Evolutionary conservation across 305 asterid species (phyloP), one percentile per base, ranked within the genome.

Genomic region (Fraxinus nigra): DNA sequence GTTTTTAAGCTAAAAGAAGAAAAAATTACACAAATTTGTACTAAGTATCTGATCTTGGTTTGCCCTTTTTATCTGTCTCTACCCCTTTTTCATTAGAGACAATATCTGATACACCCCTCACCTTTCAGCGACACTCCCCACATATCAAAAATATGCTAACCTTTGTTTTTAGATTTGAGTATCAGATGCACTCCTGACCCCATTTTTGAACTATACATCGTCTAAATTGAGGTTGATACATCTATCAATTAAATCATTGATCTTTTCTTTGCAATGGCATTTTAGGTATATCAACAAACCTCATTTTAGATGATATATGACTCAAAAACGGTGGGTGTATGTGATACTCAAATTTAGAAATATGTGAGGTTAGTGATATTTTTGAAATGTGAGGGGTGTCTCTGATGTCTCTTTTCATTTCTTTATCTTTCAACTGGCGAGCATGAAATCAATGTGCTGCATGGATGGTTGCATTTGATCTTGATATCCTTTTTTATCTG

Each of bases 401-500:
- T 46, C 18, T 46, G 56, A 46, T 38, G 13, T 38, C 48, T 38
- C 3, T 1, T 54, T 5, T n/a, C 26, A 2, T 76, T 11, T 16
- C 0, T 35, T 75, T 28, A 8, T 28, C 63, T 78, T 4, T 26
- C 5, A 28, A 6, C 33, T 54, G 5, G 24, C n/a, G 10, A n/a
- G 28, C 4, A 10, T 26, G 28, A 1, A 56, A 18, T 18, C 28
- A 56, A 18, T 18, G 28, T 56, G 28, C 67, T 56, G 4, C 67
- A 18, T 56, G 28, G 20, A 18, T 54, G 67, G 14, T 46, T 65
- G 24, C 54, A 9, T 67, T 78, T 84, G 89, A 84, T 90, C 85
- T 87, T 69, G 83, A 79, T 82, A 87, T 81, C 56, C 7, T 4
- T 82, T 82, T 79, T 90, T 87, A 87, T 83, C 85, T 83, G 67